A percentile compares a stretch with the other conserved stretches of the same genome.
These are phyloP conservation scores for Colletotrichum liriopes DNA, from an alignment of 2,329 filamentous ascomycete genomes.

Conservation along the genomic window DNA sequence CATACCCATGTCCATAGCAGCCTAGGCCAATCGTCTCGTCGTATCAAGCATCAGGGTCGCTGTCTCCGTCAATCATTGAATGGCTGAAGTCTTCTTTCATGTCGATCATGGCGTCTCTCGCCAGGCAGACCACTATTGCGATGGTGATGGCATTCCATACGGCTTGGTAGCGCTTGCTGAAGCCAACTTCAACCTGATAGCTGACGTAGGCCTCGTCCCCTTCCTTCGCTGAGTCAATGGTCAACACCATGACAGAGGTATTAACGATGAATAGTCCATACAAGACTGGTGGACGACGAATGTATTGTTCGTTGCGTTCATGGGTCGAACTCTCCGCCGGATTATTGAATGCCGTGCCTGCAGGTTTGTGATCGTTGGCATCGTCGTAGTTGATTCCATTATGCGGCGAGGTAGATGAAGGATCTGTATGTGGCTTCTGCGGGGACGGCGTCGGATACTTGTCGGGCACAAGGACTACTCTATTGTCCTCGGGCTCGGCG, in stretches of 20 bases:
- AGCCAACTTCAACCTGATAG: constrained; percentile 60
- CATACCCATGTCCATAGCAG: background rate
- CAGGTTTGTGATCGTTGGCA: background rate
- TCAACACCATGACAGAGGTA: constrained; percentile 57
- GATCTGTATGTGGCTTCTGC: background rate
- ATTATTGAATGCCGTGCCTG: background rate
- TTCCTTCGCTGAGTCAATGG: constrained; percentile 55
- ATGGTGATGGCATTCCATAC: constrained; percentile 63
- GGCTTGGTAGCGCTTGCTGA: constrained; percentile 57
- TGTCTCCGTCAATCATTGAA: constrained; percentile 49
- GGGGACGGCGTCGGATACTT: constrained; percentile 34
- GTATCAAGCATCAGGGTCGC: constrained; percentile 57
- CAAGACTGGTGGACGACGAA: constrained; percentile 55
- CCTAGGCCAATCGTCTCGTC: constrained; percentile 12
- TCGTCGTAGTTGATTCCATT: constrained; percentile 2
- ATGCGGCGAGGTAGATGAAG: constrained; percentile 1
- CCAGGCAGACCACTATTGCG: constrained; percentile 57
- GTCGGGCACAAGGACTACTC: constrained; percentile 40
- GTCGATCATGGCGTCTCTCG: constrained; percentile 57
- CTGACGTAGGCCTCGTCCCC: constrained; percentile 56
- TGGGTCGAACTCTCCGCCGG: too few species aligned
- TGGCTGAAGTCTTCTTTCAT: constrained; percentile 55
- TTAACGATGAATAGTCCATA: constrained; percentile 62
- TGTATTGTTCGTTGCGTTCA: constrained; percentile 2
- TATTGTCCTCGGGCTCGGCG: constrained; percentile 37